phyloP scores from a whole-genome alignment of 2,329 filamentous ascomycete genomes.

The Verticillium alfalfae region DNA sequence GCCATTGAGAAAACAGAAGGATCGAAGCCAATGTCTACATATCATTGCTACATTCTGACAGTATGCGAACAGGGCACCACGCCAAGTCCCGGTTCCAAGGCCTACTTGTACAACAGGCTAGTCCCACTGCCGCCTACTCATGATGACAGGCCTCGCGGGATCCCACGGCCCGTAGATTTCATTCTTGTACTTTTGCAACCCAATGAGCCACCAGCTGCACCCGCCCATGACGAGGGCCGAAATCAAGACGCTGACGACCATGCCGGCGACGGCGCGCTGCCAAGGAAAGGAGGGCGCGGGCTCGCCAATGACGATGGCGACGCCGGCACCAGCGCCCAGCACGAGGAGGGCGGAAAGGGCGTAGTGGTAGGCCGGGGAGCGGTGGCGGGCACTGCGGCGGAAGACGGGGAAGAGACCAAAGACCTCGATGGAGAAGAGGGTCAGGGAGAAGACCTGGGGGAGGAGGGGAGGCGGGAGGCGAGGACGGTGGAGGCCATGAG shows the following conservation, averaged over 20 bases:
- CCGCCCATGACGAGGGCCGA: conserved; percentile 80
- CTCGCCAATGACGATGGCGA: conserved; percentile 57
- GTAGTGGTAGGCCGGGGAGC: conserved; percentile 77
- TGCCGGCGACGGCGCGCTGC: conserved; percentile 61
- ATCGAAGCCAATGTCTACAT: no score
- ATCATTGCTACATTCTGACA: background rate
- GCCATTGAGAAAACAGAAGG: no score
- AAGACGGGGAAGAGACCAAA: conserved; percentile 98
- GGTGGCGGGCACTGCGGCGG: conserved; percentile 76
- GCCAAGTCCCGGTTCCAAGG: no score
- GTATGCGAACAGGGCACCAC: background rate
- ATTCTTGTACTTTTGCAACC: conserved; percentile 97
- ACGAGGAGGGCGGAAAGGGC: conserved; percentile 71
- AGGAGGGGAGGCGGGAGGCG: conserved; percentile 81
- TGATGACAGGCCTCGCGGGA: conserved; percentile 81
- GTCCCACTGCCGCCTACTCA: conserved; percentile 57
- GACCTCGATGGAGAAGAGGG: conserved; percentile 93
- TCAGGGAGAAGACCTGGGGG: conserved; percentile 90
- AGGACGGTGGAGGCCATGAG: conserved; percentile 95
- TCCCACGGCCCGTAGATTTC: conserved; percentile 98
- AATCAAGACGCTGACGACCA: conserved; percentile 68
- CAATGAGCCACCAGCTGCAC: conserved; percentile 97
- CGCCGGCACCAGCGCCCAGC: conserved; percentile 70
- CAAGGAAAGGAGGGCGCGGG: conserved; percentile 32
- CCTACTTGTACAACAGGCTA: background rate